Percentiles rank a stretch among this genome's conserved stretches.
phyloP scores from a whole-genome alignment of 352 stramenopile genomes.

The Elongisporangium anandrum region DNA sequence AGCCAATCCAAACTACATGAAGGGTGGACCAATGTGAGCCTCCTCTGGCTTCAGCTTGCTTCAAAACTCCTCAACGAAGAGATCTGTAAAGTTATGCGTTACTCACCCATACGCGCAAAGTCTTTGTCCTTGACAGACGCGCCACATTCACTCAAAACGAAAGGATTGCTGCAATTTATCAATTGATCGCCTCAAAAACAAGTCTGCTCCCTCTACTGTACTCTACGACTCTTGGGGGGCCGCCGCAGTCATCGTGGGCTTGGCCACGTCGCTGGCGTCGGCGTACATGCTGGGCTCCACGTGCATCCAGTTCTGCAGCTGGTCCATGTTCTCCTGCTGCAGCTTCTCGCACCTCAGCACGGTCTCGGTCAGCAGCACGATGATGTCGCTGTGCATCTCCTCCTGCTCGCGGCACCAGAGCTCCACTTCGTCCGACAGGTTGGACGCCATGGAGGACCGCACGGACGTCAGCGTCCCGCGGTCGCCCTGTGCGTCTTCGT shows the following conservation, averaged over 20 bases:
- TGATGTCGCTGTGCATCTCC: constrained; percentile 81
- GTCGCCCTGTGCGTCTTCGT: constrained; percentile 19
- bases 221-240: constrained; percentile 1
- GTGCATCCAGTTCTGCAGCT: constrained; percentile 83
- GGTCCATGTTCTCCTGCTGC: constrained; percentile 79
- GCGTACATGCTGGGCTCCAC: constrained; percentile 32
- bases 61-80: too few relatives aligned
- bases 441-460: constrained; percentile 42
- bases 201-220: constrained; percentile 1
- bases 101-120: too few relatives aligned
- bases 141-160: too few relatives aligned
- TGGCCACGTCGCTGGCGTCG: constrained; percentile 15
- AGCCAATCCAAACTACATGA: too few relatives aligned
- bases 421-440: constrained; percentile 74
- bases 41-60: too few relatives aligned
- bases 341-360: constrained; percentile 76
- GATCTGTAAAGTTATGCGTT: too few relatives aligned
- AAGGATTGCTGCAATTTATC: too few relatives aligned
- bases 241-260: neutral
- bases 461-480: constrained; percentile 39
- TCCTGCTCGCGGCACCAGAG: constrained; percentile 77
- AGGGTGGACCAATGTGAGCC: too few relatives aligned
- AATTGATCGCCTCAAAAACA: neutral
- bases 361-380: constrained; percentile 79
- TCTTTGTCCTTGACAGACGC: too few relatives aligned